These are phyloP conservation scores for Starmerella bombi DNA, from an alignment of 805 yeast genomes.

Conservation along the genomic window DNA sequence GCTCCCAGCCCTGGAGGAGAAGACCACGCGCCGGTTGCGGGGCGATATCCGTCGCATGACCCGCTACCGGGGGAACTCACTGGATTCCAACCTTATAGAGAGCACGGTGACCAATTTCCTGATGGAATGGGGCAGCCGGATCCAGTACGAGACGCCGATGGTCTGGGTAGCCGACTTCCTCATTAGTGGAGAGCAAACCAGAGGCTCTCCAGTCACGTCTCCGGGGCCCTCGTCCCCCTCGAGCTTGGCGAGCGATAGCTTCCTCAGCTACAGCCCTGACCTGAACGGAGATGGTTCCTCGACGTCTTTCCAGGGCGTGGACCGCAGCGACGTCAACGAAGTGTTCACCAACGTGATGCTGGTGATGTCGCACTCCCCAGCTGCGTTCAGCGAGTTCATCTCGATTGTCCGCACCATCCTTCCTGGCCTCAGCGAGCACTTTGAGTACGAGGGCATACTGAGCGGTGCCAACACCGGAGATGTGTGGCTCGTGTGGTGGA, in stretches of 20 bases:
- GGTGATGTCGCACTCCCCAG: conserved; percentile 8
- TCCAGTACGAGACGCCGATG: conserved; percentile 68
- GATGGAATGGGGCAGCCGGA: conserved; percentile 62
- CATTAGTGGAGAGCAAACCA: conserved; percentile 39
- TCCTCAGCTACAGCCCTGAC: not conserved
- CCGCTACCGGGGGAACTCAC: not conserved
- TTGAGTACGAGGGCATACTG: conserved; percentile 67
- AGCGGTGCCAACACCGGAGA: conserved; percentile 46
- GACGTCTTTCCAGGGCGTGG: conserved; percentile 9
- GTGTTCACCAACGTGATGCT: conserved; percentile 13
- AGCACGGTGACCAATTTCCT: conserved; percentile 34
- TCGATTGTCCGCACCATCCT: conserved; percentile 46
- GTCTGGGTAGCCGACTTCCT: conserved; percentile 80
- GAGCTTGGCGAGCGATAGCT: not conserved
- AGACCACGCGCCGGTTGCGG: conserved; percentile 24
- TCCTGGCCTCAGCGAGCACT: conserved; percentile 64
- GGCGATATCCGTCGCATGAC: conserved; percentile 25
- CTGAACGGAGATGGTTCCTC: not conserved
- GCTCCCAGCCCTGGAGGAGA: conserved; percentile 9
- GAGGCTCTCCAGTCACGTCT: not conserved
- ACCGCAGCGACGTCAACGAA: conserved; percentile 1
- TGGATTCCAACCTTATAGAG: conserved; percentile 4
- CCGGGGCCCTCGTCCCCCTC: not conserved
- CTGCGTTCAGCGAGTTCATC: conserved; percentile 36
- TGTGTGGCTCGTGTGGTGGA: conserved; percentile 92